These are phyloP conservation scores for Lentinula sp. DNA, from an alignment of 768 basidiomycete species.

Conservation along the genomic window DNA sequence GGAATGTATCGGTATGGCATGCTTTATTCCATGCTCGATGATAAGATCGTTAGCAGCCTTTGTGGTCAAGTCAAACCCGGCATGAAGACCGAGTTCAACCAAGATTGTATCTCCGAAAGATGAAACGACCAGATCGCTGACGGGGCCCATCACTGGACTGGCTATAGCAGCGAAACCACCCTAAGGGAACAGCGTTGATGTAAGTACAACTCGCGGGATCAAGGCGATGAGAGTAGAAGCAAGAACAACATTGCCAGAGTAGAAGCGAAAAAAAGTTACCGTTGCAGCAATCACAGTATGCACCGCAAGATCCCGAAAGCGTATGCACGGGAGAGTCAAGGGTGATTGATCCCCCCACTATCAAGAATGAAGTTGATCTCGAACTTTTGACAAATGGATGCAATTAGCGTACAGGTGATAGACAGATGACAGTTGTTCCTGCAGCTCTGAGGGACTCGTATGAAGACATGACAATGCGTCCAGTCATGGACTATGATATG, in stretches of 20 bases:
- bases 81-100: conserved; percentile 49
- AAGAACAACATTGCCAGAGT: background rate
- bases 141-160: conserved; percentile 46
- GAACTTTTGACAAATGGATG: background rate
- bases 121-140: conserved; percentile 44
- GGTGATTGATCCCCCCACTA: conserved; percentile 66
- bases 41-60: conserved; percentile 49
- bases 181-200: conserved; percentile 13
- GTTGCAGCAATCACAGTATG: conserved; percentile 58
- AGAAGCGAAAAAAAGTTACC: conserved; percentile 22
- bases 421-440: conserved; percentile 51
- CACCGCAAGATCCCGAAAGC: conserved; percentile 56
- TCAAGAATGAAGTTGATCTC: background rate
- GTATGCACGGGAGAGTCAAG: conserved; percentile 54
- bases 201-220: background rate
- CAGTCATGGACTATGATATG: conserved; percentile 45
- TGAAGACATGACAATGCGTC: conserved; percentile 57
- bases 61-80: conserved; percentile 45
- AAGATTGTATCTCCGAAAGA: conserved; percentile 52
- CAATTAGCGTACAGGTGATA: conserved; percentile 45
- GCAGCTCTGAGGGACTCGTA: conserved; percentile 57
- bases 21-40: conserved; percentile 40
- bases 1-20: conserved; percentile 45
- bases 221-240: background rate
- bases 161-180: conserved; percentile 39